Base-by-base conservation (phyloP, 768 basidiomycete genomes). In the Boletus vermiculosoides region DNA sequence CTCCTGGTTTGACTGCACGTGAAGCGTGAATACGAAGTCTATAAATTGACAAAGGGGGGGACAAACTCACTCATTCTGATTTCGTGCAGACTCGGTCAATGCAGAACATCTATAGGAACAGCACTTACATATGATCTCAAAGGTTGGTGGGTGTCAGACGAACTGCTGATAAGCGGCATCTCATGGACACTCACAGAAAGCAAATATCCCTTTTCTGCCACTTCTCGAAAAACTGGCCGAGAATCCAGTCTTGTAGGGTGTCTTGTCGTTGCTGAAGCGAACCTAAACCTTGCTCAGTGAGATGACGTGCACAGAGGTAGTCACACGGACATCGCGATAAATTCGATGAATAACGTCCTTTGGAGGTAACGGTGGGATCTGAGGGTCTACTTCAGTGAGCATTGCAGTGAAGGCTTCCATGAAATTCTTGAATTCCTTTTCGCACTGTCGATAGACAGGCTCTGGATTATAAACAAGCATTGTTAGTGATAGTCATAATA, bases 331-430 rank as follows among this genome's bases (percentile, higher is more conserved):
- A 70, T 98, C 96, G 45, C 95, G 86, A 68, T 97, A 96, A 40
- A 98, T 94, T 16, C 96, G 80, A 71, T 98, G 92, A 54, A 91
- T 85, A 23, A 96, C 81, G 63, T 99, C 96, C 66, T 94, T 95
- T 0, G 92, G 83, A 0, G 97, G 97, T 2, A 98, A 76, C 9
- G 83, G 85, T 0, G 97, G 96, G 0, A 98, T 82, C 65, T 97
- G 84, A 18, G 83, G 74, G 69, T 99, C 96, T 1, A 84, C 85
- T 45, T 86, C 86, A 30, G 80, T 77, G 16, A 96, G 76, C 30
- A 83, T 71, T 12, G 83, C 77, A 1, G 88, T 88, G 66, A 95
- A 84, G 0, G 74, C 74, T 41, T 88, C 86, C 20, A 95, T 75
- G 64, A 96, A 98, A 37, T 79, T 82, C 66, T 88, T 90, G 88